Base-by-base conservation (phyloP, 306 rosid species). In the Dicorynia guianensis region DNA sequence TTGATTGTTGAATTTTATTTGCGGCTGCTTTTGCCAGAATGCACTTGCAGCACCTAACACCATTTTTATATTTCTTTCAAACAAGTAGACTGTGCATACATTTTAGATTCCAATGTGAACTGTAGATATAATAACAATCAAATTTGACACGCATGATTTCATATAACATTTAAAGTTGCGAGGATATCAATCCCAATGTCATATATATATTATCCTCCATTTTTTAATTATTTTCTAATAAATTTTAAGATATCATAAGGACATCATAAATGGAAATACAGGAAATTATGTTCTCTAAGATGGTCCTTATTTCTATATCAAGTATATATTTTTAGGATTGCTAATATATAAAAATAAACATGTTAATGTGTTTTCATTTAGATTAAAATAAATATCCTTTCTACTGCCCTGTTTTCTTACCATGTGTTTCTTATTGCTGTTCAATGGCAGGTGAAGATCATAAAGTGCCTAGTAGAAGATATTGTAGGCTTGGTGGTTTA, bases 391-490 rank as follows among this genome's bases (percentile, higher is more conserved):
- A n/a, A n/a, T n/a, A 4, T 15, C 5, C 12, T 19, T 20, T 65
- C 55, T 44, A 43, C 35, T 48, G 42, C 8, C 12, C 11, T 38
- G 40, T 70, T 39, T 39, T 11, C 35, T 70, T 36, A 55, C 64
- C 49, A 17, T 33, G 12, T 47, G 10, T 35, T 65, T 44, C 52
- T 52, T 55, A 18, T 43, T 73, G n/a, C 54, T 81, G 71, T 58
- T 80, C n/a, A 73, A 78, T 60, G 76, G 53, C 83, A 93, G 98
- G 97, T 93, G 49, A 91, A 88, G 82, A 74, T 93, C 20, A 81
- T 93, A 49, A 93, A 93, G 76, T 93, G 97, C 76, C 61, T 91
- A 6, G 91, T 93, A 74, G 96, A 84, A 71, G 85, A 85, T 65
- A 87, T 88, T 69, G 93, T 81, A 34, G 94, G 80, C 85, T 93